These are phyloP conservation scores for Aspergillus baeticus DNA, from an alignment of 495 filamentous ascomycete species.

Conservation along the genomic window DNA sequence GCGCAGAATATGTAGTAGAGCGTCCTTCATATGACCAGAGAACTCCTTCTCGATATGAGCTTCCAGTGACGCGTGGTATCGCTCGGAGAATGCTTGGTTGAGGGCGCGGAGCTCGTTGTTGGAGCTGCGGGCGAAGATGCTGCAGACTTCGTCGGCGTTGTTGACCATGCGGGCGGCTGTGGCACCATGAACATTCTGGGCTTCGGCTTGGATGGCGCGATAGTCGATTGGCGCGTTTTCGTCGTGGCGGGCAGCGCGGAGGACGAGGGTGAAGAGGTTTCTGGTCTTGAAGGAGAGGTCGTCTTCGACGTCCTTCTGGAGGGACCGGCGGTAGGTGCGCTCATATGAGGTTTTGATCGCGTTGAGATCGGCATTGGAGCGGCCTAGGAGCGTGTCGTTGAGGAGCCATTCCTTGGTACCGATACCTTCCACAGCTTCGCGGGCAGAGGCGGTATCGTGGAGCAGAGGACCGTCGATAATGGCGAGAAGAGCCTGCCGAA, in stretches of 20 bases:
- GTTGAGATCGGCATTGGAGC: slow-evolving; percentile 79
- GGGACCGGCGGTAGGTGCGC: slow-evolving; percentile 53
- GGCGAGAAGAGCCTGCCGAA: slow-evolving; percentile 66
- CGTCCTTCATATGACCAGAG: slow-evolving; percentile 87
- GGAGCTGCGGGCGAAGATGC: slow-evolving; percentile 68
- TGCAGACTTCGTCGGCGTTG: slow-evolving; percentile 73
- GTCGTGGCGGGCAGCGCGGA: slow-evolving; percentile 69
- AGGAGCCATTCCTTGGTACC: slow-evolving; percentile 86
- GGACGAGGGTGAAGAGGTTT: slow-evolving; percentile 73
- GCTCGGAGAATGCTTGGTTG: slow-evolving; percentile 62
- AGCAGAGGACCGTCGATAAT: slow-evolving; percentile 74
- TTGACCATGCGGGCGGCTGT: slow-evolving; percentile 70
- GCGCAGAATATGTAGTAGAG: slow-evolving; percentile 75
- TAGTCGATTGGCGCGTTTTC: slow-evolving; percentile 69
- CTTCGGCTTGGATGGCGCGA: slow-evolving; percentile 68
- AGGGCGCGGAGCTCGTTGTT: slow-evolving; percentile 82
- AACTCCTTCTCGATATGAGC: slow-evolving; percentile 77
- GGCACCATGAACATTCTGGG: slow-evolving; percentile 67
- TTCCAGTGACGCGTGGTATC: slow-evolving; percentile 64
- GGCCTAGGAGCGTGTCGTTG: slow-evolving; percentile 79
- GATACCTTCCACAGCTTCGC: slow-evolving; percentile 67
- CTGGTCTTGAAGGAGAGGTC: slow-evolving; percentile 86
- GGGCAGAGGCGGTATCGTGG: slow-evolving; percentile 63
- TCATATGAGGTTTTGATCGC: slow-evolving; percentile 79
- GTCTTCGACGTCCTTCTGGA: slow-evolving; percentile 67